Base-by-base conservation (phyloP, 352 stramenopile species). In the Globisporangium yorkense region DNA sequence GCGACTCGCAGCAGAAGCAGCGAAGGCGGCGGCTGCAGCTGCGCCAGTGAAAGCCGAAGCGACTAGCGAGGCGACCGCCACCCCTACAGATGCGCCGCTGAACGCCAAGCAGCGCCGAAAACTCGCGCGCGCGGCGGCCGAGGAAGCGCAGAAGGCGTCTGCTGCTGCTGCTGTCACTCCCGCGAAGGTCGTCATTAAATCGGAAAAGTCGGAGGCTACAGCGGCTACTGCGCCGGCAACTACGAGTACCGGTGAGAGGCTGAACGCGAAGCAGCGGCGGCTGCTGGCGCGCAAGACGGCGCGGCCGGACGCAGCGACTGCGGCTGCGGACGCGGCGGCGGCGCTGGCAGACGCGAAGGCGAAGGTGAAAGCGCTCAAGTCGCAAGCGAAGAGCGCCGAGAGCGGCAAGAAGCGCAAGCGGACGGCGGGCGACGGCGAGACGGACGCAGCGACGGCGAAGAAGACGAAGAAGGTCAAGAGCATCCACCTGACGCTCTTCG, bases 401-500 rank as follows among this genome's bases (percentile, higher is more conserved):
- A 51, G 51, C 20, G 56, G 65, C 50, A 84, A 87, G 69, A 80
- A 86, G 48, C 68, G 72, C 62, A 80, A 87, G 71, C 76, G 74
- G n/a, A 10, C 10, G 44, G n/a, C 44, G 20, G 21, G 3, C 44
- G 71, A 59, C 10, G 37, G 51, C 29, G 59, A 67, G 40, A 51
- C 43, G 13, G 56, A 10, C 16, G 39, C 59, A 46, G 12, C 18
- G 62, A 57, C 9, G 62, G 60, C 2, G 53, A 65, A 4, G 51
- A 54, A 49, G 12, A 15, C 49, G 41, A 87, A 84, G 58, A 77
- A 79, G 46, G 35, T 67, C 10, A 86, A 86, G 70, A 84, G 84
- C 61, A 93, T 93, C 71, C 83, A 94, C 58, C 67, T 94, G 62
- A 93, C 85, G 54, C 75, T 93, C 16, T 94, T 94, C 55, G 73